Conservation (phyloP, 805 yeast species). For the Yueomyces sp. region DNA sequence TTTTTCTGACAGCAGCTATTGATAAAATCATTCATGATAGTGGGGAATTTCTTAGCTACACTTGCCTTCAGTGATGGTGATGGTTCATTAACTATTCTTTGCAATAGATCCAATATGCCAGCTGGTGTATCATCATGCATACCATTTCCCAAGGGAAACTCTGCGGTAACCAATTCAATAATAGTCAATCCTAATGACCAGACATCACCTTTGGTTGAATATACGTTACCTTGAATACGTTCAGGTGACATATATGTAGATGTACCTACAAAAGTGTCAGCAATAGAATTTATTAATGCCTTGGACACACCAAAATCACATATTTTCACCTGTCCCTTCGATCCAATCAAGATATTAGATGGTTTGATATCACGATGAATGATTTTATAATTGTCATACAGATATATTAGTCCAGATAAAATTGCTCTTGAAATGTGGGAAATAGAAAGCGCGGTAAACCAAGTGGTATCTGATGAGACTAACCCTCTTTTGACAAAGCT, state of each 20-base stretch:
- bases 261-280: conserved; percentile 97
- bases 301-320: conserved; percentile 97
- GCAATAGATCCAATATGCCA: conserved; percentile 81
- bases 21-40: conserved; percentile 51
- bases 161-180: conserved; percentile 78
- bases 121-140: conserved; percentile 43
- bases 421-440: conserved; percentile 67
- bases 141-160: conserved; percentile 57
- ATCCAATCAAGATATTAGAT: conserved; percentile 77
- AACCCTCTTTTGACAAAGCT: conserved; percentile 27
- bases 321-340: conserved; percentile 74
- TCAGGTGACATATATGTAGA: conserved; percentile 98
- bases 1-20: conserved; percentile 64
- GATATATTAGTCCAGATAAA: conserved; percentile 64
- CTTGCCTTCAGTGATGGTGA: conserved; percentile 57
- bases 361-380: conserved; percentile 96
- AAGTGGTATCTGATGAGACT: conserved; percentile 3
- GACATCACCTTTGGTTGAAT: conserved; percentile 90
- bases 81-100: conserved; percentile 84
- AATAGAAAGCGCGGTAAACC: conserved; percentile 42
- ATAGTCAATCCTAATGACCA: conserved; percentile 94
- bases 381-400: conserved; percentile 73
- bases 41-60: conserved; percentile 22
- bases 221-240: conserved; percentile 86
- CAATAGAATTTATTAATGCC: conserved; percentile 83